phyloP scores from a whole-genome alignment of 352 stramenopile species.

The Globisporangium paddicum region DNA sequence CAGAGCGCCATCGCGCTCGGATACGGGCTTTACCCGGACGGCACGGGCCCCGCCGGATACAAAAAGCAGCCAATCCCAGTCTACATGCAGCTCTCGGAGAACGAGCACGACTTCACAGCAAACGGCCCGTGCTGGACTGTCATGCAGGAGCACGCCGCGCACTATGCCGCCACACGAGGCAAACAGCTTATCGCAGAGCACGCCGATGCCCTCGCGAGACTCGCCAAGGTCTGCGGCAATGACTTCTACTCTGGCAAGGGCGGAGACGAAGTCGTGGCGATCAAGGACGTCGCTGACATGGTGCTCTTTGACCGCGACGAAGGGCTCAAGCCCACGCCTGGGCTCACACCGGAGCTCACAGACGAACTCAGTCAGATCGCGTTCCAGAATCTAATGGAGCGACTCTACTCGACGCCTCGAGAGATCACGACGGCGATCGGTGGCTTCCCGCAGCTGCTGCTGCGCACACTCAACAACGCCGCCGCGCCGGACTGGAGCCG shows the following conservation, averaged over 20 bases:
- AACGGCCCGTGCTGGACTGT: conserved; percentile 72
- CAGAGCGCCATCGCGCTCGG: conserved; percentile 72
- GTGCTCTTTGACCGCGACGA: conserved; percentile 67
- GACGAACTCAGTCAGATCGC: conserved; percentile 46
- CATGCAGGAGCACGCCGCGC: conserved; percentile 51
- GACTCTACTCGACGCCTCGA: conserved; percentile 58
- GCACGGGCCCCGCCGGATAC: conserved; percentile 63
- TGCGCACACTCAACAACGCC: conserved; percentile 47
- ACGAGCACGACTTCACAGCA: conserved; percentile 82
- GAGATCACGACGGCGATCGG: conserved; percentile 67
- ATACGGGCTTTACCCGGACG: conserved; percentile 78
- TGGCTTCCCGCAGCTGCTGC: conserved; percentile 61
- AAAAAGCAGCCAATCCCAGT: conserved; percentile 68
- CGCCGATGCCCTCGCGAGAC: conserved; percentile 40
- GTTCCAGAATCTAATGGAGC: conserved; percentile 72
- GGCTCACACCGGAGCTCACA: conserved; percentile 42
- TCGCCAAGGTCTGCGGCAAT: conserved; percentile 53
- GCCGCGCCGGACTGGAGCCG: conserved; percentile 27
- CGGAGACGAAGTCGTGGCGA: conserved; percentile 71
- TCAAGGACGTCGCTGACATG: conserved; percentile 77
- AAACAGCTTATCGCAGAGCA: conserved; percentile 56
- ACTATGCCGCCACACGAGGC: conserved; percentile 34
- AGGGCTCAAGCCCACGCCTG: conserved; percentile 36
- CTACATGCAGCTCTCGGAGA: conserved; percentile 79
- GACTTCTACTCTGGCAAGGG: conserved; percentile 42